Evolutionary conservation across 2,329 filamentous ascomycete species (phyloP).

Genomic region (Chaetomiaceae sp.): DNA sequence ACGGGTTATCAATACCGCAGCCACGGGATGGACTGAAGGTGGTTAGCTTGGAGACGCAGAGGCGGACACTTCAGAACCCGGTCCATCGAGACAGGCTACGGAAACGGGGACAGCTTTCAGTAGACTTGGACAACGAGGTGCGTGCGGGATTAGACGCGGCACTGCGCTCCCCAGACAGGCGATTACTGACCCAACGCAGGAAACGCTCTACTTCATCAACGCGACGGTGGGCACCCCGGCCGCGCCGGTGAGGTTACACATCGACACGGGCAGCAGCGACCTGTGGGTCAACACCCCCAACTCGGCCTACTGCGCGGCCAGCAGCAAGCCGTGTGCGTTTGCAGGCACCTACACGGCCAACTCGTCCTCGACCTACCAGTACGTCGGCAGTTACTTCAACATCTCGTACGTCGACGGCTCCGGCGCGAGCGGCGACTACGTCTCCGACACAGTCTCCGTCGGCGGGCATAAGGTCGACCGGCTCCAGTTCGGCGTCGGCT

Average conservation of each 20-base stretch:
- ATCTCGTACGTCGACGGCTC: constrained; percentile 84
- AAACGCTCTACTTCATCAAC: constrained; percentile 61
- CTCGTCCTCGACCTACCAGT: constrained; percentile 68
- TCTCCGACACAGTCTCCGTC: constrained; percentile 62
- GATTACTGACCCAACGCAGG: constrained; percentile 28
- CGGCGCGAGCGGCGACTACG: constrained; percentile 72
- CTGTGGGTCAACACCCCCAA: constrained; percentile 62
- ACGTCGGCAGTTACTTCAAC: constrained; percentile 71
- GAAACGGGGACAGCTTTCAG: constrained; percentile 39
- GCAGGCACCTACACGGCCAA: constrained; percentile 65
- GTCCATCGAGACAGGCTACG: constrained; percentile 40
- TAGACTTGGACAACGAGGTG: constrained; percentile 52
- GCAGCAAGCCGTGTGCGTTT: constrained; percentile 46
- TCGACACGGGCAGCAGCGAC: constrained; percentile 66
- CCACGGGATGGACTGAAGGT: constrained; percentile 37
- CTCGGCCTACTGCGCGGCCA: constrained; percentile 53
- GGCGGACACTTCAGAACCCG: constrained; percentile 36
- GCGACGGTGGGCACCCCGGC: constrained; percentile 56
- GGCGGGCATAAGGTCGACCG: constrained; percentile 45
- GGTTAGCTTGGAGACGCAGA: constrained; percentile 40
- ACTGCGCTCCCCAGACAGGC: too few species aligned
- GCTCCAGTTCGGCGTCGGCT: constrained; percentile 70
- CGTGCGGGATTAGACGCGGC: too few species aligned
- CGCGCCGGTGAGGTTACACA: constrained; percentile 50
- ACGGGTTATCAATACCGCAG: constrained; percentile 28